Evolutionary conservation across 805 yeast species (phyloP).

Genomic region (Komagataella populi): DNA sequence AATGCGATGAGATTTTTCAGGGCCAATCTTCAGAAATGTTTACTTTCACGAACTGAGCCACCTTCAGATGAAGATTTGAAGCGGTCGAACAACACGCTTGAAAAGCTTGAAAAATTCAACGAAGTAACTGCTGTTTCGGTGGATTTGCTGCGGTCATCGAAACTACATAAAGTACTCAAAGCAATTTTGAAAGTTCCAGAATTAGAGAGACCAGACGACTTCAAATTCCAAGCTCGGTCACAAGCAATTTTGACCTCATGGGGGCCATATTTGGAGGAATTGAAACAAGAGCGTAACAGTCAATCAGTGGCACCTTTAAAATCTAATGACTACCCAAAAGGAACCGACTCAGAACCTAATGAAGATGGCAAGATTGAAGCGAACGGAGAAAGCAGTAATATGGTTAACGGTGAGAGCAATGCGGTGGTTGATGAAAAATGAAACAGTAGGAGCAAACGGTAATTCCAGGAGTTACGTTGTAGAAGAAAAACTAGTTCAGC

Average conservation of each 20-base stretch:
- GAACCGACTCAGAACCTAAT: neutral
- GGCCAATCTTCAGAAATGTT: constrained; percentile 31
- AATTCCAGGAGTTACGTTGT: neutral
- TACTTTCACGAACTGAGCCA: constrained; percentile 26
- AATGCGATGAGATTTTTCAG: constrained; percentile 35
- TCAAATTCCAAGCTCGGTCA: constrained; percentile 30
- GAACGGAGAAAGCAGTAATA: neutral
- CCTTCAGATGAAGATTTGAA: constrained; percentile 31
- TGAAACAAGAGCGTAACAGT: constrained; percentile 10
- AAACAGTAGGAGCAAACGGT: neutral
- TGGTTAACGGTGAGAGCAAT: neutral
- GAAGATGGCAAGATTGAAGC: neutral
- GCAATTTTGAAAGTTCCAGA: constrained; percentile 27
- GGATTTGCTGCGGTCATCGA: constrained; percentile 27
- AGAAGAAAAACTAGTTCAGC: neutral
- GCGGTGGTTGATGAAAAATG: neutral
- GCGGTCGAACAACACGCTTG: constrained; percentile 24
- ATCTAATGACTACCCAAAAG: neutral
- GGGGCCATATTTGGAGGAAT: constrained; percentile 21
- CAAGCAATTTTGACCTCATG: constrained; percentile 26
- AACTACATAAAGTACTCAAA: constrained; percentile 37
- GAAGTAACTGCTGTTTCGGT: constrained; percentile 13
- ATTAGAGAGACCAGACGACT: constrained; percentile 27
- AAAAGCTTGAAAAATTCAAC: constrained; percentile 27
- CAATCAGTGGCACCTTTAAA: neutral